phyloP scores from a whole-genome alignment of 441 rosid species.

The Capsella rubella region DNA sequence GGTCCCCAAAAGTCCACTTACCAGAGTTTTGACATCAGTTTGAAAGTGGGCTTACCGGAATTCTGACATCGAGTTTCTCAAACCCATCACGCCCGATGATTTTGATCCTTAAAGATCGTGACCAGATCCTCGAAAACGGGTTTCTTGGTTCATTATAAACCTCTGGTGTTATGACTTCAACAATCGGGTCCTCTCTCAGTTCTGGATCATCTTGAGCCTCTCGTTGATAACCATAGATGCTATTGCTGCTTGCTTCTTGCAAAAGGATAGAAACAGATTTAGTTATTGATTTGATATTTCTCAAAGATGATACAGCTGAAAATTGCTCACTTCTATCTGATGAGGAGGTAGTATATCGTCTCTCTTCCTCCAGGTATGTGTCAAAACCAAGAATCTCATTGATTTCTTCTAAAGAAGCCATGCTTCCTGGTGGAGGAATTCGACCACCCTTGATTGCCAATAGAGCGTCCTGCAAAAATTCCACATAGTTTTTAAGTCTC shows the following conservation, averaged over 20 bases:
- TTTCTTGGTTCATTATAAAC: conserved; percentile 62
- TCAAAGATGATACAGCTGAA: conserved; percentile 1
- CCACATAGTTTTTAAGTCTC: conserved; percentile 19
- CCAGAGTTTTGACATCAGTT: conserved; percentile 85
- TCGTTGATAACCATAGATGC: conserved; percentile 55
- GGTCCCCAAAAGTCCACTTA: conserved; percentile 46
- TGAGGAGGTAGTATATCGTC: conserved; percentile 59
- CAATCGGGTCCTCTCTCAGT: conserved; percentile 65
- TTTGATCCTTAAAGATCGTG: conserved; percentile 79
- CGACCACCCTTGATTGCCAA: conserved; percentile 86
- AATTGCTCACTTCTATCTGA: conserved; percentile 60
- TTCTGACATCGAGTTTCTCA: conserved; percentile 88
- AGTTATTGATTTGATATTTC: not conserved
- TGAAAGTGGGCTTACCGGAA: conserved; percentile 71
- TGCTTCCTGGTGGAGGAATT: conserved; percentile 92
- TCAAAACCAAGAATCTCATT: conserved; percentile 79
- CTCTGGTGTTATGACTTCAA: conserved; percentile 89
- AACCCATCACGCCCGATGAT: conserved; percentile 84
- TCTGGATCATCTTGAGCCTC: conserved; percentile 60
- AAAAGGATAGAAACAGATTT: not conserved
- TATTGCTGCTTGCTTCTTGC: conserved; percentile 55
- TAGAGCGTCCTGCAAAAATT: conserved; percentile 69
- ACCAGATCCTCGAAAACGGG: conserved; percentile 84
- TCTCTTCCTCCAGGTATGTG: conserved; percentile 80
- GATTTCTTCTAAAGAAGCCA: conserved; percentile 84